Evolutionary conservation across 2,329 filamentous ascomycete species (phyloP).

Genomic region (Fusarium sp.): DNA sequence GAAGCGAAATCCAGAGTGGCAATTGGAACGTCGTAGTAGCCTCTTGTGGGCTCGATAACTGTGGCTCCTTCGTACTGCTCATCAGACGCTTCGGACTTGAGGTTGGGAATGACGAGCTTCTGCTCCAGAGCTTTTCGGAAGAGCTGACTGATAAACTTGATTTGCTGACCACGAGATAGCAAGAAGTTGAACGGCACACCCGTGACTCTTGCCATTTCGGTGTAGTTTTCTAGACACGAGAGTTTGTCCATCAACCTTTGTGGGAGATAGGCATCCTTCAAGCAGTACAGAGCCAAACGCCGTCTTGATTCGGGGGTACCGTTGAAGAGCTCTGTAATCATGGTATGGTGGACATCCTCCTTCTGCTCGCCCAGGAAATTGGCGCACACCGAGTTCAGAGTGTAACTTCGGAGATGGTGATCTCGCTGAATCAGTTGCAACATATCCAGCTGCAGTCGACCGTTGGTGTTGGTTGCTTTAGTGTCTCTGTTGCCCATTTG

Average conservation of each 20-base stretch:
- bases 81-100: slow-evolving; percentile 72
- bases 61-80: slow-evolving; percentile 98
- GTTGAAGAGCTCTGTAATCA: slow-evolving; percentile 99
- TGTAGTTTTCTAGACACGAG: slow-evolving; percentile 98
- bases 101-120: slow-evolving; percentile 90
- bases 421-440: slow-evolving; percentile 95
- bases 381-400: slow-evolving; percentile 92
- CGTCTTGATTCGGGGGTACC: slow-evolving; percentile 92
- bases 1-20: slow-evolving; percentile 99
- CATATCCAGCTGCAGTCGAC: slow-evolving; percentile 88
- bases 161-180: slow-evolving; percentile 89
- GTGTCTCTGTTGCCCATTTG: slow-evolving; percentile 97
- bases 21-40: slow-evolving; percentile 93
- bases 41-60: slow-evolving; percentile 92
- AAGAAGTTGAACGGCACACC: slow-evolving; percentile 97
- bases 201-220: slow-evolving; percentile 99
- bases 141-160: slow-evolving; percentile 96
- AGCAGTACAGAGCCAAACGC: slow-evolving; percentile 90
- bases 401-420: slow-evolving; percentile 94
- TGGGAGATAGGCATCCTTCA: slow-evolving; percentile 96
- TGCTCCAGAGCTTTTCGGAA: slow-evolving; percentile 95
- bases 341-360: slow-evolving; percentile 97
- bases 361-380: slow-evolving; percentile 98
- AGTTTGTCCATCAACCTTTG: slow-evolving; percentile 96
- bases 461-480: slow-evolving; percentile 93